phyloP scores from a whole-genome alignment of 139 green algal species.

The Bryopsis sp. region DNA sequence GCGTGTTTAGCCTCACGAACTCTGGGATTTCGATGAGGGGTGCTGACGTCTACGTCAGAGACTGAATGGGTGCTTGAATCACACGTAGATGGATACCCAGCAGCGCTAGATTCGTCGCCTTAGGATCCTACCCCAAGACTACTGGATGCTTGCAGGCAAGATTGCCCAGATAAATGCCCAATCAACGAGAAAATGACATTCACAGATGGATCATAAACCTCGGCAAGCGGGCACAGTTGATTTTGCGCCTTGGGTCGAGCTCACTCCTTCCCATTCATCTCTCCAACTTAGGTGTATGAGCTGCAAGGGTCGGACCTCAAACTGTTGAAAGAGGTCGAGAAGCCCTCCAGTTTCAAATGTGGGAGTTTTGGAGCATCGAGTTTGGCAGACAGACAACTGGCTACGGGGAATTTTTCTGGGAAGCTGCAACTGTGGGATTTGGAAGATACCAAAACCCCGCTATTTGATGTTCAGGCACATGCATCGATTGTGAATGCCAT shows the following conservation, averaged over 20 bases:
- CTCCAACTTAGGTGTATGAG: conserved; percentile 51
- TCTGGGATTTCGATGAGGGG: too few species aligned
- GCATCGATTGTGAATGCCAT: conserved; percentile 67
- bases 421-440: conserved; percentile 69
- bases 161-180: not conserved
- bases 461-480: conserved; percentile 63
- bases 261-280: not conserved
- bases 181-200: not conserved
- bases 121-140: conserved; percentile 53
- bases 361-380: conserved; percentile 62
- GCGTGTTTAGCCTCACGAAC: too few species aligned
- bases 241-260: not conserved
- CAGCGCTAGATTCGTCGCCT: conserved; percentile 64
- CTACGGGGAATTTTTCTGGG: conserved; percentile 68
- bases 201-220: not conserved
- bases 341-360: conserved; percentile 60
- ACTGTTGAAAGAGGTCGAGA: conserved; percentile 41
- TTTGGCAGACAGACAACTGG: conserved; percentile 45
- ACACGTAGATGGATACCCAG: conserved; percentile 74
- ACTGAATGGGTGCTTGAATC: conserved; percentile 4
- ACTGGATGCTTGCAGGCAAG: conserved; percentile 67
- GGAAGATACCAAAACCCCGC: conserved; percentile 37
- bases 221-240: not conserved
- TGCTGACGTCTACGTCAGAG: not conserved
- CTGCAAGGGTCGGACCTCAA: conserved; percentile 57